Conservation (phyloP, 2,329 filamentous ascomycete genomes). For the Talaromyces albobiverticillius region DNA sequence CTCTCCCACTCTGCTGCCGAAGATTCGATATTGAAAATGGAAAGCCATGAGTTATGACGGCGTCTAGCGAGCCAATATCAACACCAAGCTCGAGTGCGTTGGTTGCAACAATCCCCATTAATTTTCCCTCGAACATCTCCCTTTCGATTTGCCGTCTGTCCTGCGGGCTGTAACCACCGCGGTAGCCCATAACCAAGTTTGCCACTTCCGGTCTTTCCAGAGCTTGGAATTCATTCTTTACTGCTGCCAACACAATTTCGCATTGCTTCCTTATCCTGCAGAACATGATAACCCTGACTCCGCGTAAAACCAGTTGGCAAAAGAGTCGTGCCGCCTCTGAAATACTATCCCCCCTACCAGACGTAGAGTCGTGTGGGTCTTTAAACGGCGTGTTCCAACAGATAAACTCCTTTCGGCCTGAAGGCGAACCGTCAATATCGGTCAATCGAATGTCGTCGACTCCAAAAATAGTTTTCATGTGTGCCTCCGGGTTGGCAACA, state of each 20-base stretch:
- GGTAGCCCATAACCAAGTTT: conserved; percentile 86
- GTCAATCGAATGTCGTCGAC: conserved; percentile 76
- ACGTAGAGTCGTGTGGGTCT: conserved; percentile 80
- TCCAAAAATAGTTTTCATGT: conserved; percentile 94
- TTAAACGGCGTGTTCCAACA: conserved; percentile 98
- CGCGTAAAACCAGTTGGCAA: conserved; percentile 81
- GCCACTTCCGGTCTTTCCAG: conserved; percentile 73
- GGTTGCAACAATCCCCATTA: conserved; percentile 90
- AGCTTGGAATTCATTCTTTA: conserved; percentile 71
- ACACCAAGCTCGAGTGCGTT: conserved; percentile 91
- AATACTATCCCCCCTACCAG: conserved; percentile 78
- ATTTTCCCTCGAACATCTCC: conserved; percentile 95
- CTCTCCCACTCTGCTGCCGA: conserved; percentile 89
- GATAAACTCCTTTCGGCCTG: conserved; percentile 87
- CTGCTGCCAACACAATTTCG: conserved; percentile 75
- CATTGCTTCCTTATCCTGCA: conserved; percentile 85
- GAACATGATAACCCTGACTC: conserved; percentile 89
- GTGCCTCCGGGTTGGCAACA: conserved; percentile 84
- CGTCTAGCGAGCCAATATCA: conserved; percentile 91
- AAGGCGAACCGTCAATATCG: conserved; percentile 90
- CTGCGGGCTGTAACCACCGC: conserved; percentile 89
- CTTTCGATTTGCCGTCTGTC: conserved; percentile 84
- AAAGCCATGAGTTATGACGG: conserved; percentile 90
- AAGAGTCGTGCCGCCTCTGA: conserved; percentile 87
- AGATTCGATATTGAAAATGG: conserved; percentile 94